Evolutionary conservation across 129 eudicot species (phyloP).

Genomic region (Artemisia argyi): DNA sequence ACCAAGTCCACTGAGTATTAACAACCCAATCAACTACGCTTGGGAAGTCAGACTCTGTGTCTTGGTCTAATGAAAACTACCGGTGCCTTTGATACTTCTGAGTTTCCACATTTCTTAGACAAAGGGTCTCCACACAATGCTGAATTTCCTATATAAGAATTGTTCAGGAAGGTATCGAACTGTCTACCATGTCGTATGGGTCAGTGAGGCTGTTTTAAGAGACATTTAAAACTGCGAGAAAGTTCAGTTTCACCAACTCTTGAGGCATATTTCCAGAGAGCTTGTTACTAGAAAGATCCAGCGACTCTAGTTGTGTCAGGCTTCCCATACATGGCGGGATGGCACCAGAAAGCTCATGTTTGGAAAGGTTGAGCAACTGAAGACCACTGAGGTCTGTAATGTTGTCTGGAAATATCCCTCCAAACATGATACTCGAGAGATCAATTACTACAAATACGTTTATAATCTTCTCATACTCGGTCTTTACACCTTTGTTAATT

Average conservation of each 20-base stretch:
- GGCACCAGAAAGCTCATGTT: too few species aligned
- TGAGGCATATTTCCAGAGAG: neutral
- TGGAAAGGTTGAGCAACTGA: too few species aligned
- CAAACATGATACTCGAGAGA: too few species aligned
- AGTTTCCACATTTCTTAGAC: neutral
- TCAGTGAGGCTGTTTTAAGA: neutral
- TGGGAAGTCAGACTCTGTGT: neutral
- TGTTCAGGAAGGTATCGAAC: neutral
- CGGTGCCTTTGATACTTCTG: neutral
- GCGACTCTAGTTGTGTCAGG: neutral
- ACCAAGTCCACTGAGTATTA: neutral
- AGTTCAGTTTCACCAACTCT: neutral
- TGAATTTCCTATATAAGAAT: neutral
- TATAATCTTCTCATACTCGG: neutral
- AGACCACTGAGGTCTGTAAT: too few species aligned
- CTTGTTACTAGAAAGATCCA: neutral
- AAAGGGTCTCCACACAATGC: neutral
- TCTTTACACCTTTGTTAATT: constrained; percentile 19
- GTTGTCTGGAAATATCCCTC: too few species aligned
- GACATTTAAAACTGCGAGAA: neutral
- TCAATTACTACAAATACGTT: too few species aligned
- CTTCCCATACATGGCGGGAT: neutral
- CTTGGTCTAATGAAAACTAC: neutral
- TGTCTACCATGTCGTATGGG: neutral
- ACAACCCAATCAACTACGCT: neutral